Base-by-base conservation (phyloP, 2,329 filamentous ascomycete species). In the Aspergillus fumigatus region DNA sequence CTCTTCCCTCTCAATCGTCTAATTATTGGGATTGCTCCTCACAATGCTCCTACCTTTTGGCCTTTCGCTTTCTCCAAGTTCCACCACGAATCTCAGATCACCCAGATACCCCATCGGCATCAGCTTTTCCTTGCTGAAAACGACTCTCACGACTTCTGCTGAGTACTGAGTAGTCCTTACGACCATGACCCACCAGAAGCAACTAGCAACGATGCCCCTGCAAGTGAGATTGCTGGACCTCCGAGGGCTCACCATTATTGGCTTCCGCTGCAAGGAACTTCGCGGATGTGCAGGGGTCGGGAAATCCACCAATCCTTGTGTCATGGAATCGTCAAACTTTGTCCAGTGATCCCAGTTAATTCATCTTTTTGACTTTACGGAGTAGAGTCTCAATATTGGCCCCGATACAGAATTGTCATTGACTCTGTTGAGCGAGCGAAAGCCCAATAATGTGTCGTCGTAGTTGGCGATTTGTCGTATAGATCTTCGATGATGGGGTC, bases 401-500 rank as follows among this genome's bases (percentile, higher is more conserved):
- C 14, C 14, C 1, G 21, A 11, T 47, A 23, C 23, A 38, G 11
- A 35, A 17, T 47, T 47, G 7, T 3, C 10, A 17, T 25, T 23
- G 23, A 23, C 23, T 23, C 1, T 4, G 21, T 4, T 45, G 19
- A 23, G 41, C 1, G 19, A 19, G 10, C 3, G 41, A 25, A 21
- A 8, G 8, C 19, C 9, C 41, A 9, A 23, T 23, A 26, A 7
- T 47, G 43, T 26, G 23, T 47, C 10, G 19, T 45, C 19, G 40
- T 17, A 7, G 17, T 43, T 3, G 40, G n/a, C 41, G n/a, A 45
- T 45, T 45, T 54, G 41, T 43, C 47, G n/a, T 25, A 56, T 55
- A 54, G 61, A 56, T 51, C 61, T 26, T 26, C 43, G 21, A 27
- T 25, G 23, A 54, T 61, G 59, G 59, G 49, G 57, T 8, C 35